Conservation (phyloP, 352 stramenopile species). For the Phytophthora quininea region DNA sequence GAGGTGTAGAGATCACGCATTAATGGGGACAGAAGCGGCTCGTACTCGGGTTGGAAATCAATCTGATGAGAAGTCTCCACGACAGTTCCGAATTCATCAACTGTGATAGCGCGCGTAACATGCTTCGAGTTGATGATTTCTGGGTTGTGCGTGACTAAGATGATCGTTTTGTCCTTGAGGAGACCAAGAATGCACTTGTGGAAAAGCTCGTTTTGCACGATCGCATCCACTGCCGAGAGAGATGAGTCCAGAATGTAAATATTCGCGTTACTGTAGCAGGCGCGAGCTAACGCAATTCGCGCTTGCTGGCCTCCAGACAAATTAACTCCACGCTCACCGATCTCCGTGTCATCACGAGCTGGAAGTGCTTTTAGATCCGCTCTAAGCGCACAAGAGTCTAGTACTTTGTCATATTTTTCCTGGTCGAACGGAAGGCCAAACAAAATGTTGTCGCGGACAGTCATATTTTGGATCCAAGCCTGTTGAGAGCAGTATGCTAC, state of each 20-base stretch:
- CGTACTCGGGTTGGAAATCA: slow-evolving; percentile 15
- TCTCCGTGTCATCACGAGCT: slow-evolving; percentile 92
- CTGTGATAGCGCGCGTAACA: slow-evolving; percentile 23
- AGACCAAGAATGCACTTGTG: slow-evolving; percentile 52
- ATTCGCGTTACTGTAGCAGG: slow-evolving; percentile 71
- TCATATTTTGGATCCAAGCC: slow-evolving; percentile 96
- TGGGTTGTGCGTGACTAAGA: slow-evolving; percentile 93
- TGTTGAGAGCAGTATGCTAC: slow-evolving; percentile 88
- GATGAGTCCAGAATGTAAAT: slow-evolving; percentile 93
- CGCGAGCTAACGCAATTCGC: slow-evolving; percentile 65
- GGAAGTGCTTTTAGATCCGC: slow-evolving; percentile 87
- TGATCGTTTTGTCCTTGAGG: slow-evolving; percentile 65
- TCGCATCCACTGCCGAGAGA: slow-evolving; percentile 92
- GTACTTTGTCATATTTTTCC: slow-evolving; percentile 56
- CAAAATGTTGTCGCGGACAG: slow-evolving; percentile 95
- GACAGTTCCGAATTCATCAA: slow-evolving; percentile 27
- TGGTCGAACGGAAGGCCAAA: slow-evolving; percentile 82
- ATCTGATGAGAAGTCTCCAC: slow-evolving; percentile 11
- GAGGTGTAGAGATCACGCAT: slow-evolving; percentile 9
- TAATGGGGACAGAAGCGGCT: slow-evolving; percentile 31
- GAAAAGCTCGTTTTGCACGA: slow-evolving; percentile 95
- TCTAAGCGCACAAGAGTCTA: slow-evolving; percentile 82
- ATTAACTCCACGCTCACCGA: slow-evolving; percentile 96
- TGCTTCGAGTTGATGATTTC: slow-evolving; percentile 60
- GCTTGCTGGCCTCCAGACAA: slow-evolving; percentile 94